A percentile compares a stretch with the other conserved stretches of the same genome.
phyloP scores from a whole-genome alignment of 305 asterid species.

The Fraxinus floribunda region DNA sequence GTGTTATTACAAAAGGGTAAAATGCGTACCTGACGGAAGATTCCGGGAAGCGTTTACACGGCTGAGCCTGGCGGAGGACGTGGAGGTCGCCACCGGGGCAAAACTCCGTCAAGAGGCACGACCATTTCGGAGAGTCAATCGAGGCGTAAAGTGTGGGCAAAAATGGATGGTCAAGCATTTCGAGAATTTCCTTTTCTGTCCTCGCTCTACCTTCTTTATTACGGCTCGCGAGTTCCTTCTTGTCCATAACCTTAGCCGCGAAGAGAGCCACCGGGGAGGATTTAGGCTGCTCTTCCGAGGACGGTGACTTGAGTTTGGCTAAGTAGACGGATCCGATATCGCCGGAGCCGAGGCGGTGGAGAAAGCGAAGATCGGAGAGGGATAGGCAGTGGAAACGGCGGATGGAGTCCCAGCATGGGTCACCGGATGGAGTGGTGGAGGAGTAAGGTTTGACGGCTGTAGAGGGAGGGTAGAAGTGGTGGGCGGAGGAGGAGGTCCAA shows the following conservation, averaged over 20 bases:
- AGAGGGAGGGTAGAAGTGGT: slow-evolving; percentile 30
- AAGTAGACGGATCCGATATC: slow-evolving; percentile 92
- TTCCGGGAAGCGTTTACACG: slow-evolving; percentile 78
- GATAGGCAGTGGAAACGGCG: slow-evolving; percentile 56
- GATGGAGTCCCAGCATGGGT: slow-evolving; percentile 70
- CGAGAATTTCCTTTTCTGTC: slow-evolving; percentile 84
- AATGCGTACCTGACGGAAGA: slow-evolving; percentile 83
- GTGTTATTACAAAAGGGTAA: background rate
- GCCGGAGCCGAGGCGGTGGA: slow-evolving; percentile 90
- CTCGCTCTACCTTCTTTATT: slow-evolving; percentile 88
- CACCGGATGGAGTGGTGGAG: slow-evolving; percentile 58
- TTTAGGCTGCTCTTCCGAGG: slow-evolving; percentile 16
- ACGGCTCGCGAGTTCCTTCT: slow-evolving; percentile 75
- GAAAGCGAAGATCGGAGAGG: slow-evolving; percentile 82
- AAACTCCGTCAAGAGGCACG: slow-evolving; percentile 82
- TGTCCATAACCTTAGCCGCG: slow-evolving; percentile 97
- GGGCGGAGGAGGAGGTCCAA: slow-evolving; percentile 50
- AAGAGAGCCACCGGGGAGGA: slow-evolving; percentile 34
- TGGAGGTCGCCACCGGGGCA: slow-evolving; percentile 99
- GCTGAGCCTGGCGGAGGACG: slow-evolving; percentile 96
- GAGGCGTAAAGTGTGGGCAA: slow-evolving; percentile 79
- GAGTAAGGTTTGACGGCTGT: slow-evolving; percentile 35
- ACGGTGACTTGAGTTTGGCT: slow-evolving; percentile 58
- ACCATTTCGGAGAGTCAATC: slow-evolving; percentile 83
- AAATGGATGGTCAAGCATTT: slow-evolving; percentile 89